Evolutionary conservation across 805 yeast genomes (phyloP), one percentile per base, ranked within the genome.

Genomic region (Metschnikowia lachancei): DNA sequence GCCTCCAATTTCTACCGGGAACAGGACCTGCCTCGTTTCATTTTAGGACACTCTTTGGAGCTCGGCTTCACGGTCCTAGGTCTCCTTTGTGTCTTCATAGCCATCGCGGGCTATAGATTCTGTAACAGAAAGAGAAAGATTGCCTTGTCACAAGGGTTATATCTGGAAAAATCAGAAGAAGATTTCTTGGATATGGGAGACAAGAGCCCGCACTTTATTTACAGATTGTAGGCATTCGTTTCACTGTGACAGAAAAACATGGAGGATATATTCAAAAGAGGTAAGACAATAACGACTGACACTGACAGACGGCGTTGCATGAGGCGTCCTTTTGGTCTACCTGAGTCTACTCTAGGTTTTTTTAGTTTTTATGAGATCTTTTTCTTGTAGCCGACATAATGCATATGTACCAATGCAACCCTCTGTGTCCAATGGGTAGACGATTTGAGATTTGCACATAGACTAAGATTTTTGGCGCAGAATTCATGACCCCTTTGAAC

Each of bases 181-280:
- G 63, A 69, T 39, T 53, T 71, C 40, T 51, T 60, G n/a, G 62
- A 59, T 38, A 58, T 69, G 72, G 77, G 76, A 19, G 76, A 73
- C 54, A 65, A 64, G 50, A 65, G 67, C 38, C 77, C 77, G 1
- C 64, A 64, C 39, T 72, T 63, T 48, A 55, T 55, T 20, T 72
- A 72, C 50, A 38, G 46, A n/a, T 9, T 49, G 6, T 48, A 20
- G 17, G 11, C 14, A 14, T 8, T 4, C 3, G n/a, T 32, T 32
- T 22, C 8, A 10, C 6, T 16, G 19, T 32, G 35, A 16, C 35
- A 32, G 19, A 32, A 16, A 8, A 16, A 3, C 8, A 11, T 32
- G 19, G 32, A 4, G 14, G 32, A n/a, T n/a, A n/a, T n/a, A n/a
- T n/a, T n/a, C n/a, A n/a, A n/a, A n/a, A n/a, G n/a, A n/a, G n/a